phyloP scores from a whole-genome alignment of 768 basidiomycete genomes.

The Boletus patriciae region DNA sequence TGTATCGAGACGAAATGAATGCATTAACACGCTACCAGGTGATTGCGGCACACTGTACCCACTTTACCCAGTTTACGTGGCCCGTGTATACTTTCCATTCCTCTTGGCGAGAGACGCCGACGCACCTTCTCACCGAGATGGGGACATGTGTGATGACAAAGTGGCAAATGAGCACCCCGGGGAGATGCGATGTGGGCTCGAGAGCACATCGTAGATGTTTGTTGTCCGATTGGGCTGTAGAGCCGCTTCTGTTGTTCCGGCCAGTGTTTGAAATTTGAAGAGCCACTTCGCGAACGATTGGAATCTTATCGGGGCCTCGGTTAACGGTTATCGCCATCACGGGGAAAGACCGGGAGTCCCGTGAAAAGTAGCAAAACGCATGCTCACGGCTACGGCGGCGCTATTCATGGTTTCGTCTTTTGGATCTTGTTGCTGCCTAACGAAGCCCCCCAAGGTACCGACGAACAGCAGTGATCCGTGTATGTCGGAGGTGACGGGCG shows the following conservation, averaged over 20 bases:
- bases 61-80: background rate
- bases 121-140: too few relatives aligned
- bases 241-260: background rate
- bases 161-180: background rate
- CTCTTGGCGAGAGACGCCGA: background rate
- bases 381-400: too few relatives aligned
- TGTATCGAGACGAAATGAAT: conserved; percentile 14
- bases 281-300: background rate
- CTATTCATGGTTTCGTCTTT: too few relatives aligned
- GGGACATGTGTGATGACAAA: background rate
- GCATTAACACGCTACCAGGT: background rate
- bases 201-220: background rate
- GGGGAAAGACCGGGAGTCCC: too few relatives aligned
- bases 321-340: too few relatives aligned
- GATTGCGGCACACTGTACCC: conserved; percentile 1
- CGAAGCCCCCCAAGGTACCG: too few relatives aligned
- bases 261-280: background rate
- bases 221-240: too few relatives aligned
- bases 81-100: background rate
- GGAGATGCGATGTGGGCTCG: conserved; percentile 8
- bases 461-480: background rate
- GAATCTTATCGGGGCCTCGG: background rate
- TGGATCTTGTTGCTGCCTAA: too few relatives aligned
- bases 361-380: background rate
- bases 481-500: background rate